Evolutionary conservation across 345 rosid species (phyloP).

Genomic region (Streptanthus diversifolius): DNA sequence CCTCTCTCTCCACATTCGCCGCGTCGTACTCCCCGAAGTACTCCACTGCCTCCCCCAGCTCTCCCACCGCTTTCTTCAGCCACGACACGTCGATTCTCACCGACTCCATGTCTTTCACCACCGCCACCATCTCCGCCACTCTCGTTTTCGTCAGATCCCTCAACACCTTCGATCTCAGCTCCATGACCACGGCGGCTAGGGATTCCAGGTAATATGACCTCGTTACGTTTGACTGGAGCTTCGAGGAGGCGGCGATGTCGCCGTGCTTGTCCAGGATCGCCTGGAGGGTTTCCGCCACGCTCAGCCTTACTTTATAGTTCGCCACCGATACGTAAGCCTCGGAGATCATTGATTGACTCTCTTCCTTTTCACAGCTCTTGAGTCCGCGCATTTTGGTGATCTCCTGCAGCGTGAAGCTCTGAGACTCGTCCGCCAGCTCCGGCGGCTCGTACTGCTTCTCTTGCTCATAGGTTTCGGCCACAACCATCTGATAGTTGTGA

Average conservation of each 20-base stretch:
- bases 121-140: slow-evolving; percentile 57
- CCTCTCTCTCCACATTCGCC: slow-evolving; percentile 44
- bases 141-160: slow-evolving; percentile 53
- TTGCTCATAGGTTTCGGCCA: slow-evolving; percentile 23
- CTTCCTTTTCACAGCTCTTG: slow-evolving; percentile 37
- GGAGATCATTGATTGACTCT: slow-evolving; percentile 51
- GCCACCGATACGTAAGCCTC: slow-evolving; percentile 66
- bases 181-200: slow-evolving; percentile 58
- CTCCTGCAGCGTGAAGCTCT: slow-evolving; percentile 30
- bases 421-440: slow-evolving; percentile 33
- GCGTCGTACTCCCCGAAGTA: slow-evolving; percentile 37
- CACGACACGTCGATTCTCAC: slow-evolving; percentile 56
- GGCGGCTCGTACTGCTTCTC: slow-evolving; percentile 32
- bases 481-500: slow-evolving; percentile 14
- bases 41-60: slow-evolving; percentile 51
- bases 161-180: slow-evolving; percentile 48
- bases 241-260: slow-evolving; percentile 62
- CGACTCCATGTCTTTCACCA: slow-evolving; percentile 70
- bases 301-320: slow-evolving; percentile 54
- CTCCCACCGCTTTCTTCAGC: slow-evolving; percentile 48
- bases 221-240: slow-evolving; percentile 51
- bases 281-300: slow-evolving; percentile 45
- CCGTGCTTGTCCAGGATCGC: slow-evolving; percentile 60
- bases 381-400: slow-evolving; percentile 29
- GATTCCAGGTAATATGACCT: slow-evolving; percentile 65